Conservation (phyloP, 1,139 yeast genomes). For the Debaryomyces coudertii region DNA sequence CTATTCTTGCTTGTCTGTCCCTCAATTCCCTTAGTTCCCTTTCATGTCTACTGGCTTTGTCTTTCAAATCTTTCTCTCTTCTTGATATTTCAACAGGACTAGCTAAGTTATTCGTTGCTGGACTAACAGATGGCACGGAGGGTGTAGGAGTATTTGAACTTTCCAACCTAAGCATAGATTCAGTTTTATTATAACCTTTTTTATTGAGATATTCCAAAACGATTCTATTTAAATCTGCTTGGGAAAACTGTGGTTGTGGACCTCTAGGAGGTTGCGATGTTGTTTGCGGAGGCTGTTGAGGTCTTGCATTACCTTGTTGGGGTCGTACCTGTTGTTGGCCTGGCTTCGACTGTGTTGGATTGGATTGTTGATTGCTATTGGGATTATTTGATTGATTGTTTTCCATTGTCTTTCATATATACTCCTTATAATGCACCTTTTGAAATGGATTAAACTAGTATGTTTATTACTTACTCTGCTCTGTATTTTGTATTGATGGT, state of each 20-base stretch:
- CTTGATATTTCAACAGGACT: slow-evolving; percentile 38
- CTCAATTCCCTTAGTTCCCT: slow-evolving; percentile 47
- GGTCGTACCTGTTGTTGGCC: slow-evolving; percentile 13
- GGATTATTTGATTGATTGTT: slow-evolving; percentile 14
- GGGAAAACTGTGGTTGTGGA: slow-evolving; percentile 50
- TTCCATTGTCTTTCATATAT: slow-evolving; percentile 11
- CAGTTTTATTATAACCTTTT: slow-evolving; percentile 93
- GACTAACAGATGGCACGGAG: slow-evolving; percentile 51
- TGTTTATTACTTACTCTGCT: not conserved
- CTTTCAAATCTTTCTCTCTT: slow-evolving; percentile 33
- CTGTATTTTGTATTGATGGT: not conserved
- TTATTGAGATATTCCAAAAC: slow-evolving; percentile 90
- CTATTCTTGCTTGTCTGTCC: slow-evolving; percentile 38
- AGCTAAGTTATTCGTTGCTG: slow-evolving; percentile 46
- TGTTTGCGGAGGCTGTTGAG: slow-evolving; percentile 16
- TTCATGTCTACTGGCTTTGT: slow-evolving; percentile 32
- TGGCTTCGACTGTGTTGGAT: slow-evolving; percentile 3
- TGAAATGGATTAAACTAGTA: slow-evolving; percentile 3
- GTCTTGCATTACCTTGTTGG: slow-evolving; percentile 10
- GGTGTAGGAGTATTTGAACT: slow-evolving; percentile 71
- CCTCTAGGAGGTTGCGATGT: slow-evolving; percentile 15
- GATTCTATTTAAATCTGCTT: slow-evolving; percentile 84
- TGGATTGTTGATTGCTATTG: slow-evolving; percentile 8
- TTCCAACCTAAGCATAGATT: slow-evolving; percentile 90
- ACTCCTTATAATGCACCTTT: not conserved